These are phyloP conservation scores for Steccherinum ochraceum DNA, from an alignment of 768 basidiomycete genomes.

Conservation along the genomic window DNA sequence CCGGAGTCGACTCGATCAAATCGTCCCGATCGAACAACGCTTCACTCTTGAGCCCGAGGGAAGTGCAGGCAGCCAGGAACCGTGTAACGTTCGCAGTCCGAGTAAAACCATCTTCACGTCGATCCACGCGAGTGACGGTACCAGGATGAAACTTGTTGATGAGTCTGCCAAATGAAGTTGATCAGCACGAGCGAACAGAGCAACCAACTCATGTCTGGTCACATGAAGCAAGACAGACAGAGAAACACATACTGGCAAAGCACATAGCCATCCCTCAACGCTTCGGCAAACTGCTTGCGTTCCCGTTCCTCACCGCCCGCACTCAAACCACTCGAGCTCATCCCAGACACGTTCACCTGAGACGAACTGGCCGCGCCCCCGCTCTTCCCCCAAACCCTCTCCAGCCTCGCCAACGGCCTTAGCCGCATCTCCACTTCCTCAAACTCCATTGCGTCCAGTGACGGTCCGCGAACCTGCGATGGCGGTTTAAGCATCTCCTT, in stretches of 20 bases:
- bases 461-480: constrained; percentile 43
- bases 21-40: constrained; percentile 68
- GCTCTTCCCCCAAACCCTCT: constrained; percentile 72
- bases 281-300: constrained; percentile 64
- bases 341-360: constrained; percentile 24
- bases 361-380: constrained; percentile 39
- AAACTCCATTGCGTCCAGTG: constrained; percentile 51
- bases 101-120: constrained; percentile 59
- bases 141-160: constrained; percentile 71
- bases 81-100: constrained; percentile 68
- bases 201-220: constrained; percentile 8
- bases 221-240: constrained; percentile 15
- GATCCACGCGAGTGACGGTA: constrained; percentile 54
- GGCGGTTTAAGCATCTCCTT: constrained; percentile 61
- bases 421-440: constrained; percentile 71
- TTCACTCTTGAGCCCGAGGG: constrained; percentile 54
- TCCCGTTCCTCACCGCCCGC: constrained; percentile 70
- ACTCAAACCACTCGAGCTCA: constrained; percentile 31
- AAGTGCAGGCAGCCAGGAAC: constrained; percentile 71
- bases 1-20: constrained; percentile 52
- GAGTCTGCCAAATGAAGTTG: constrained; percentile 38
- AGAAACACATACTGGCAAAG: constrained; percentile 76
- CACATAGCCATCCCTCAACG: constrained; percentile 77
- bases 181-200: not conserved
- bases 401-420: constrained; percentile 54